Base-by-base conservation (phyloP, 352 stramenopile genomes). In the Globisporangium barbulae region DNA sequence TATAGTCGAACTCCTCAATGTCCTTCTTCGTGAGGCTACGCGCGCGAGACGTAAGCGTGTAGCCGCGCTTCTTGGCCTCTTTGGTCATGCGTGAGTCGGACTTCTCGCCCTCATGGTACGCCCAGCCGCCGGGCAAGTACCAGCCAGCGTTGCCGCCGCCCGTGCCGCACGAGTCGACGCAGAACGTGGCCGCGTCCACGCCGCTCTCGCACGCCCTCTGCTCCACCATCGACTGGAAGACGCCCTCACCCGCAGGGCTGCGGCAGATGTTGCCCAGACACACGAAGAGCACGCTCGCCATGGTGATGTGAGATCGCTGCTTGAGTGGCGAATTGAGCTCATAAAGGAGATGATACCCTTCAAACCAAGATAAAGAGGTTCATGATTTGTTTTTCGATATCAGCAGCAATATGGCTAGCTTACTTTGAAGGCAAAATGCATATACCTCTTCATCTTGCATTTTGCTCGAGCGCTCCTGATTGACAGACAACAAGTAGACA, bases 181-280 rank as follows among this genome's bases (percentile, higher is more conserved):
- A 68, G 60, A 91, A 91, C 8, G 63, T 67, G 0, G 60, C 35
- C 30, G 69, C 65, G 21, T 73, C 41, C n/a, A 48, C 44, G 28
- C 53, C 57, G 25, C 67, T 61, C 73, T 70, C 45, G 64, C 58
- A 10, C 33, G 64, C 67, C 17, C 68, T 37, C 8, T 68, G 68
- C 13, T 73, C 74, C 42, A 93, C 84, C 22, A 97, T 81, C n/a
- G 75, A 74, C 62, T 91, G 90, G 67, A 97, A 88, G 44, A 97
- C 82, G 8, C 78, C 89, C 60, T 97, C 90, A 35, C 79, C 90
- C 30, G 84, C 71, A 7, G 87, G 85, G 59, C 83, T 94, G 39
- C 90, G 87, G 73, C 89, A 96, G 59, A 97, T 96, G 53, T 97
- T 97, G 47, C 90, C 90, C 42, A 97, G 74, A 64, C 90, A 97